A percentile compares a stretch with the other conserved stretches of the same genome.
phyloP scores from a whole-genome alignment of 768 basidiomycete genomes.

The Podaxis mareebaensis region DNA sequence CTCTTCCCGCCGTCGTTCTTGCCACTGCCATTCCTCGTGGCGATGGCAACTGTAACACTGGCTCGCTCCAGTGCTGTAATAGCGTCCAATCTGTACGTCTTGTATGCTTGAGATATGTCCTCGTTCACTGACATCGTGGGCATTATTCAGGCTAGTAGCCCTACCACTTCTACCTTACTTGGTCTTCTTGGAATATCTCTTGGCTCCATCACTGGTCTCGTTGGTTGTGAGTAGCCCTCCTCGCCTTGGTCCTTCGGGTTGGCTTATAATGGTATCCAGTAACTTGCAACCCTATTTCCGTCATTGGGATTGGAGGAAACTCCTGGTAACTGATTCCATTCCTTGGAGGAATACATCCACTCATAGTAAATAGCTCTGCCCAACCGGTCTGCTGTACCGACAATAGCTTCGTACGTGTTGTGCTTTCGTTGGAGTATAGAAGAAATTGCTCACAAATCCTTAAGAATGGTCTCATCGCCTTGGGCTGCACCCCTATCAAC shows the following conservation, averaged over 20 bases:
- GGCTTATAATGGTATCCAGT: conserved; percentile 1
- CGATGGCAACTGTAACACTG: background rate
- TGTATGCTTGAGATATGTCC: background rate
- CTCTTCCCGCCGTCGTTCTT: conserved; percentile 25
- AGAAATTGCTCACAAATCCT: background rate
- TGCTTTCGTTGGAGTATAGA: background rate
- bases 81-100: conserved; percentile 14
- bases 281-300: conserved; percentile 29
- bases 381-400: conserved; percentile 13
- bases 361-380: background rate
- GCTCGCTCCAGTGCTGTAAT: conserved; percentile 20
- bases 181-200: conserved; percentile 18
- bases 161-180: background rate
- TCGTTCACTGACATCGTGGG: background rate
- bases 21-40: conserved; percentile 20
- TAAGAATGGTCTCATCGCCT: conserved; percentile 5
- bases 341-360: background rate
- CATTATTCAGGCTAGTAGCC: background rate
- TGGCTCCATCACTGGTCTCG: conserved; percentile 23
- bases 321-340: conserved; percentile 22
- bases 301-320: conserved; percentile 23
- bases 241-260: background rate
- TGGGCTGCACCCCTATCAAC: conserved; percentile 8
- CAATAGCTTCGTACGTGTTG: conserved; percentile 7
- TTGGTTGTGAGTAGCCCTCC: conserved; percentile 9